phyloP scores from a whole-genome alignment of 306 rosid genomes.

The Inga oerstediana region DNA sequence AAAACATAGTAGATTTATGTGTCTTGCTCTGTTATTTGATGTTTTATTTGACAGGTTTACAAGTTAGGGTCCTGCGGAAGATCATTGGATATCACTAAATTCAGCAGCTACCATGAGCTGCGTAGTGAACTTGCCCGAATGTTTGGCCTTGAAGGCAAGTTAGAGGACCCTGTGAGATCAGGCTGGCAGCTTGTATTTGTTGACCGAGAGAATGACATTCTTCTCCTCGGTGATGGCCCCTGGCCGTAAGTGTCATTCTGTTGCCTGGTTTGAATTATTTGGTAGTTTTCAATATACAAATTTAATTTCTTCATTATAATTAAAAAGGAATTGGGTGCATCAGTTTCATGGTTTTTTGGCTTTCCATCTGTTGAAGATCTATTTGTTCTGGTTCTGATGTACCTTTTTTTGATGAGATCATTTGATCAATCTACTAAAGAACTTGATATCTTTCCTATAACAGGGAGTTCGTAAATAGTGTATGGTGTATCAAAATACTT shows the following conservation, averaged over 20 bases:
- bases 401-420: conserved; percentile 1
- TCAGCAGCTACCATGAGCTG: conserved; percentile 92
- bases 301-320: background rate
- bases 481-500: conserved; percentile 94
- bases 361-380: background rate
- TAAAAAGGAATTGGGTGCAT: background rate
- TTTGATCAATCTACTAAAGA: background rate
- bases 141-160: conserved; percentile 93
- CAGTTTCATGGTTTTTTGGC: conserved; percentile 27
- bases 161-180: conserved; percentile 99
- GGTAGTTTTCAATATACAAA: background rate
- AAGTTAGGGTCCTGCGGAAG: conserved; percentile 59
- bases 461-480: conserved; percentile 96
- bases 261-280: background rate
- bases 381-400: background rate
- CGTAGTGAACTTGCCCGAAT: conserved; percentile 88
- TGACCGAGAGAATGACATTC: conserved; percentile 96
- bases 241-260: conserved; percentile 51
- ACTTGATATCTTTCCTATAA: conserved; percentile 18
- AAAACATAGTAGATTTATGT: background rate
- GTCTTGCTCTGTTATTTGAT: conserved; percentile 11
- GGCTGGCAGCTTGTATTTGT: conserved; percentile 99
- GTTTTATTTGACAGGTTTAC: conserved; percentile 41
- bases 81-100: conserved; percentile 67
- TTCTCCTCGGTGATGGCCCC: conserved; percentile 91